Percentiles rank a stretch among this genome's conserved stretches.
phyloP scores from a whole-genome alignment of 768 basidiomycete genomes.

The Lactifluus volemus region DNA sequence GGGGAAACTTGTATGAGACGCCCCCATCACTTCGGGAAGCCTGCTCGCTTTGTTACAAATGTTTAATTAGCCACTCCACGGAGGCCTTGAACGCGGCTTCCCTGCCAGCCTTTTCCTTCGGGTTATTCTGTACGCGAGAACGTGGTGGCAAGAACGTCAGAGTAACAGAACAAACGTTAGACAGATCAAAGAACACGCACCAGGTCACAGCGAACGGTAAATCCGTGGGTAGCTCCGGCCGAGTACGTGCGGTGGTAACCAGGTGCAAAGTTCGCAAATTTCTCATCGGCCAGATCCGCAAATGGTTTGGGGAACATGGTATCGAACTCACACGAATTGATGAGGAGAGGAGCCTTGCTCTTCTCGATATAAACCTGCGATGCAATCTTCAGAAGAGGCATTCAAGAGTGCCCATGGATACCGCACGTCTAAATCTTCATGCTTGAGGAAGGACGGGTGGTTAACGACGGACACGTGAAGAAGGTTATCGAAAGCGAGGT shows the following conservation, averaged over 20 bases:
- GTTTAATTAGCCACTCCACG: slow-evolving; percentile 30
- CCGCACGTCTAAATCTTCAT: slow-evolving; percentile 32
- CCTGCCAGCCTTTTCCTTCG: slow-evolving; percentile 29
- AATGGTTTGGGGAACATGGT: slow-evolving; percentile 27
- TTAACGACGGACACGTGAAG: slow-evolving; percentile 33
- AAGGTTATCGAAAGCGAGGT: slow-evolving; percentile 36
- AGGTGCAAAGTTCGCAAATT: slow-evolving; percentile 31
- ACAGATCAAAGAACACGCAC: slow-evolving; percentile 12
- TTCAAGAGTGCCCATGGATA: not conserved
- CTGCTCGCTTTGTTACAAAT: slow-evolving; percentile 17
- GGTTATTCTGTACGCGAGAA: slow-evolving; percentile 20
- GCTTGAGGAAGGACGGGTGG: slow-evolving; percentile 40
- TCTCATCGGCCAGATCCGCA: slow-evolving; percentile 29
- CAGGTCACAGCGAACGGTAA: slow-evolving; percentile 32
- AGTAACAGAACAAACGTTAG: not conserved
- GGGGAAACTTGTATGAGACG: not conserved
- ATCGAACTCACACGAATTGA: slow-evolving; percentile 34
- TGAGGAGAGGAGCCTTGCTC: slow-evolving; percentile 34
- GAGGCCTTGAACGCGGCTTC: slow-evolving; percentile 34
- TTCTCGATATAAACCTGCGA: slow-evolving; percentile 27
- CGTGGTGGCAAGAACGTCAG: slow-evolving; percentile 10
- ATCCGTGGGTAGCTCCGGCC: slow-evolving; percentile 38
- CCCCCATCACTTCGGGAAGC: not conserved
- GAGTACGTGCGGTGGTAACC: slow-evolving; percentile 32
- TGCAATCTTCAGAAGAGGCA: not conserved